Conservation (phyloP, 805 yeast species). For the Candida vaughaniae region DNA sequence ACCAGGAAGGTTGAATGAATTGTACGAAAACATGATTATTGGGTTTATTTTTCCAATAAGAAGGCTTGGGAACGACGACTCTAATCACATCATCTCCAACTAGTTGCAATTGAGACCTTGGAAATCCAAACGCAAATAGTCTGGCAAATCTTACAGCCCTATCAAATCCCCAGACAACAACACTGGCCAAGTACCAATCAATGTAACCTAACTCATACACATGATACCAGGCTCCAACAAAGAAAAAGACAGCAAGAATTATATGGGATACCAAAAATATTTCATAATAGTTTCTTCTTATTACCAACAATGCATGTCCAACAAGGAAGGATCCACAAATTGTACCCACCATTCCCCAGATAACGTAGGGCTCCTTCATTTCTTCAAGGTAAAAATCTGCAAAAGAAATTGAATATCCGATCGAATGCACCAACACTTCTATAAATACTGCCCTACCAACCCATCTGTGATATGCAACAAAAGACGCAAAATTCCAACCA, state of each 20-base stretch:
- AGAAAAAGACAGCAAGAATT: constrained; percentile 35
- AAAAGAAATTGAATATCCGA: constrained; percentile 23
- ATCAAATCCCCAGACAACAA: constrained; percentile 40
- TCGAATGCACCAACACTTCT: constrained; percentile 32
- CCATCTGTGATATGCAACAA: constrained; percentile 47
- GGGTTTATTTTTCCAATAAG: constrained; percentile 35
- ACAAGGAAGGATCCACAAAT: constrained; percentile 29
- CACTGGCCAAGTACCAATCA: constrained; percentile 27
- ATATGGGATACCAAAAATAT: constrained; percentile 34
- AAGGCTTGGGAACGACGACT: constrained; percentile 35
- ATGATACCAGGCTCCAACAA: constrained; percentile 48
- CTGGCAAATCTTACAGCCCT: constrained; percentile 28
- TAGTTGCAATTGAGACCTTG: constrained; percentile 28
- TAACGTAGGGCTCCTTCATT: constrained; percentile 20
- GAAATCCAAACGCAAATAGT: constrained; percentile 33
- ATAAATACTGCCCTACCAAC: constrained; percentile 32
- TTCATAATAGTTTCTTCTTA: constrained; percentile 40
- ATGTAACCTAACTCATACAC: constrained; percentile 34
- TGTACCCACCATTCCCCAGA: constrained; percentile 41
- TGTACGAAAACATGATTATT: constrained; percentile 44
- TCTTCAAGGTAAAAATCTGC: constrained; percentile 11
- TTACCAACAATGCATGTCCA: constrained; percentile 30
- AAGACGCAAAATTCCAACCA: constrained; percentile 50
- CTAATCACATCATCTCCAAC: constrained; percentile 38
- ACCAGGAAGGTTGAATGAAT: constrained; percentile 31